Base-by-base conservation (phyloP, 1,139 yeast genomes). In the Kurtzmaniella quercitrusa region DNA sequence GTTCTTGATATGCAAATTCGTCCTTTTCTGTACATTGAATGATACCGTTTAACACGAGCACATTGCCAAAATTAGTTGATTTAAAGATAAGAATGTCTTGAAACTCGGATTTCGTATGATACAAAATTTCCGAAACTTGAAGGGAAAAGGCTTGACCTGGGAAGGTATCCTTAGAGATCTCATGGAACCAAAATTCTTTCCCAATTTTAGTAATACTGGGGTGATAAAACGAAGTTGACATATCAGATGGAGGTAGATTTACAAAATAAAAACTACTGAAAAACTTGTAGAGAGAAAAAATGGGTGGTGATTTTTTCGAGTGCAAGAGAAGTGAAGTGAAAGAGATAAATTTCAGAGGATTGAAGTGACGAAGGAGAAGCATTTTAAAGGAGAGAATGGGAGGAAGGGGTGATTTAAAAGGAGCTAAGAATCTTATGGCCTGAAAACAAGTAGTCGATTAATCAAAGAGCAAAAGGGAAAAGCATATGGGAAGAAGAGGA, bases 1-100 rank as follows among this genome's bases (percentile, higher is more conserved):
- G 82, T 65, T 88, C 96, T 64, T 88, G 96, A 68, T 88, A 85
- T 31, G 95, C 87, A 65, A 84, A 87, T 65, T 88, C 96, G 58
- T 88, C 96, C 51, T 89, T 78, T 63, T 88, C 96, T 2, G 95
- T 85, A 50, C 87, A 90, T 68, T 88, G 96, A 50, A 88, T 80
- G 39, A 85, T 90, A 11, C 95, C 95, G 58, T 88, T 95, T 41
- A 88, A 73, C 2, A 88, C 95, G 41, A 88, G 74, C 12, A 88
- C 95, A 56, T 87, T 88, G 41, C 96, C 96, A 59, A 84, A 88
- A 49, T 79, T 77, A 37, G 82, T 70, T 42, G 89, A 80, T 59
- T 84, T 77, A 63, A 88, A 89, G 14, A 88, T 82, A 34, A 89
- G 71, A 34, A 86, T 72, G 52, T 72, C 77, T 50, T 72, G 77